Conservation (phyloP, 495 filamentous ascomycete species). For the Cercophora sp. region DNA sequence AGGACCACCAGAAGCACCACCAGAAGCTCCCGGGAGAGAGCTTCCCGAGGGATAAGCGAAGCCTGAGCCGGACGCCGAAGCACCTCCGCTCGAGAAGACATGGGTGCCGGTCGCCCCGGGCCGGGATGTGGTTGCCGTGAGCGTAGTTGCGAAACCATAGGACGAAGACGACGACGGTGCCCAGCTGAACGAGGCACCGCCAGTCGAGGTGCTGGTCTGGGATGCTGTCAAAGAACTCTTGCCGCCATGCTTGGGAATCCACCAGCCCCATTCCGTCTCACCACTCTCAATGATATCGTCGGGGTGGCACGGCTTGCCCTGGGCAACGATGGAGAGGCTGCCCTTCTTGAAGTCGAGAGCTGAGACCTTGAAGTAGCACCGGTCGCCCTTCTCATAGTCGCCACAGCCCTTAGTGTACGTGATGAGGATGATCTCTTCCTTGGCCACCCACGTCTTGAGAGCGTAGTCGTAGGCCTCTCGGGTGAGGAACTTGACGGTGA, state of each 20-base stretch:
- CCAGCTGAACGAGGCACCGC: background rate
- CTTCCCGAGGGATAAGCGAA: background rate
- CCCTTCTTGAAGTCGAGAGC: conserved; percentile 4
- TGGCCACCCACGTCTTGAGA: background rate
- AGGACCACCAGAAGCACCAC: background rate
- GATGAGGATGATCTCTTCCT: conserved; percentile 8
- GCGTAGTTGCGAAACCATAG: background rate
- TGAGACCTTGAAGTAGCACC: conserved; percentile 4
- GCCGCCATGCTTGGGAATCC: background rate
- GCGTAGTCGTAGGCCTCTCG: conserved; percentile 5
- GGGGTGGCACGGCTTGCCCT: conserved; percentile 4
- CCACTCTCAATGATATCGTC: conserved; percentile 7
- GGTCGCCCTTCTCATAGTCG: conserved; percentile 3
- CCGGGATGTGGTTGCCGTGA: background rate
- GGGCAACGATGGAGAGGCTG: background rate
- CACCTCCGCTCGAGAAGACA: background rate
- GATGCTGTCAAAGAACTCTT: background rate
- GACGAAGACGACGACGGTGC: background rate
- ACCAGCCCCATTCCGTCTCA: conserved; percentile 12
- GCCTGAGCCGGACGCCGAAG: background rate
- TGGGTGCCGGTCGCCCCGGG: background rate
- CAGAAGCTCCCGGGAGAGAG: background rate
- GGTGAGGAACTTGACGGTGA: background rate
- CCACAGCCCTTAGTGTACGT: background rate
- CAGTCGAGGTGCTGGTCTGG: background rate